Percentiles rank a stretch among this genome's conserved stretches.
Evolutionary conservation across 2,329 filamentous ascomycete species (phyloP).

Genomic region (Alternaria sp.): DNA sequence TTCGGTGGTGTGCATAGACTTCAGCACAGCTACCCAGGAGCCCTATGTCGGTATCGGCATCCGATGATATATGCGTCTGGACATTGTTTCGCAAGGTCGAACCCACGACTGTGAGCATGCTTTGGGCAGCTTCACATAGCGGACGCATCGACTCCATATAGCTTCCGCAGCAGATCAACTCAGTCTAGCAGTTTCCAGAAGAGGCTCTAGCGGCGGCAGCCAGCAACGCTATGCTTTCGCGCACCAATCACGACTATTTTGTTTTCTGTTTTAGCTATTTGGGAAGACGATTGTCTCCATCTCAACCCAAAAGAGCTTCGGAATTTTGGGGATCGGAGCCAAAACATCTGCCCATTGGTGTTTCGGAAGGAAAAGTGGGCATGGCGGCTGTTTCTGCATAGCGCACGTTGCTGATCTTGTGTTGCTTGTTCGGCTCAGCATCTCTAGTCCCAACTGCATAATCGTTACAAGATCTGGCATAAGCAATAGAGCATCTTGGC

Average conservation of each 20-base stretch:
- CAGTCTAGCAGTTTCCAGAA: background rate
- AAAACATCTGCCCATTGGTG: background rate
- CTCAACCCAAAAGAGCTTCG: background rate
- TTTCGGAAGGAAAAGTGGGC: background rate
- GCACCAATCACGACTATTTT: conserved; percentile 1
- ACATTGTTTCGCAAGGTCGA: background rate
- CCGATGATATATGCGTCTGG: background rate
- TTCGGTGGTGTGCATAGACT: background rate
- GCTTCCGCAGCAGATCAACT: background rate
- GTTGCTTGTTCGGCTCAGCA: background rate
- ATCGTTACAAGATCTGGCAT: background rate
- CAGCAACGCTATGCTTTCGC: background rate
- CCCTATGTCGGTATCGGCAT: background rate
- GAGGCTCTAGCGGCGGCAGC: background rate
- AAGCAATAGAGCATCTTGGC: background rate
- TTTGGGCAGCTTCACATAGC: background rate
- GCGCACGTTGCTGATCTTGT: background rate
- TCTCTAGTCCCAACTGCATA: background rate
- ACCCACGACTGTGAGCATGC: background rate
- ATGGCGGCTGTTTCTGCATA: background rate
- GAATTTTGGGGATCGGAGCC: background rate
- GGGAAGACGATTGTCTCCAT: background rate
- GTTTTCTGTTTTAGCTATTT: conserved; percentile 3
- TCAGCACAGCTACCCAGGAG: background rate
- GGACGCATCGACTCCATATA: background rate